Evolutionary conservation across 345 rosid species (phyloP).

Genomic region (Pugionium dolabratum): DNA sequence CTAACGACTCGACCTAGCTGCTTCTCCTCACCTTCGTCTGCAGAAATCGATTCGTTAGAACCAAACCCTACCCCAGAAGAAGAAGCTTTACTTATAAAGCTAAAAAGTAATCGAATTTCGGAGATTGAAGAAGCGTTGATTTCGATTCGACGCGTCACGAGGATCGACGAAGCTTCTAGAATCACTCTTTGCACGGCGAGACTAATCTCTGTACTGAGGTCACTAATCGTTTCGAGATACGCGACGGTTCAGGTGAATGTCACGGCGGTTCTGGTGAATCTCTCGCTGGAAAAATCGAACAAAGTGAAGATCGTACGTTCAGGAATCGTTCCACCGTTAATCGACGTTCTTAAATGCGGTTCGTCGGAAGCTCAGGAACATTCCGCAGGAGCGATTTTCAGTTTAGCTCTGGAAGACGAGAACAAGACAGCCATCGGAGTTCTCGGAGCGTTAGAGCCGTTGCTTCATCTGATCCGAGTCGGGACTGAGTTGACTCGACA

Average conservation of each 20-base stretch:
- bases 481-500: slow-evolving; percentile 62
- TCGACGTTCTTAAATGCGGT: slow-evolving; percentile 71
- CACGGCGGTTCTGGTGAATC: slow-evolving; percentile 72
- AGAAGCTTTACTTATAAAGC: slow-evolving; percentile 51
- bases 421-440: slow-evolving; percentile 89
- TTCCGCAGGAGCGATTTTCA: slow-evolving; percentile 74
- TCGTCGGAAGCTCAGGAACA: slow-evolving; percentile 77
- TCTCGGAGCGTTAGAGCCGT: slow-evolving; percentile 77
- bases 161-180: slow-evolving; percentile 52
- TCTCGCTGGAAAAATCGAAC: slow-evolving; percentile 67
- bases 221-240: slow-evolving; percentile 61
- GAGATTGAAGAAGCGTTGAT: slow-evolving; percentile 65
- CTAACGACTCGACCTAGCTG: slow-evolving; percentile 59
- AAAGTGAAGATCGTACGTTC: slow-evolving; percentile 82
- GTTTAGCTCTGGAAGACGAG: slow-evolving; percentile 72
- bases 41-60: slow-evolving; percentile 46
- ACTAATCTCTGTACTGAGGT: slow-evolving; percentile 52
- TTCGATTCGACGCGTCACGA: slow-evolving; percentile 57
- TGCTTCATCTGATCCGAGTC: slow-evolving; percentile 59
- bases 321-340: slow-evolving; percentile 69
- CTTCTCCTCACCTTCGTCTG: slow-evolving; percentile 67
- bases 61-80: slow-evolving; percentile 47
- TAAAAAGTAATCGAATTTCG: slow-evolving; percentile 49
- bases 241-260: slow-evolving; percentile 63
- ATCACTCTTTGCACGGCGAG: slow-evolving; percentile 54